These are phyloP conservation scores for Paxillus involutus DNA, from an alignment of 768 basidiomycete species.

Conservation along the genomic window DNA sequence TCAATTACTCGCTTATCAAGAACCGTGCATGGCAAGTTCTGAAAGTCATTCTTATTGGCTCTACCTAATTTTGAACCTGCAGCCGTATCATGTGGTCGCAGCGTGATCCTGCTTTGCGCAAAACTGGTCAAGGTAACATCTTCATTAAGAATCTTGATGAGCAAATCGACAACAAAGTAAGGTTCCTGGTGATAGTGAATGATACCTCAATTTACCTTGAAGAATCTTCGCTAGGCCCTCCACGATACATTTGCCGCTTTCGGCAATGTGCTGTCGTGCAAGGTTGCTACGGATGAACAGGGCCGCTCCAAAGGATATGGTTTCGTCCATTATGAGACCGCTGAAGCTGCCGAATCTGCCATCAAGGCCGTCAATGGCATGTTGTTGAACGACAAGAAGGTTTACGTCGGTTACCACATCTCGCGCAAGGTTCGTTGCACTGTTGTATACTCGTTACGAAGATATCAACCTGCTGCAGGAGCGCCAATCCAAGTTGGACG, in stretches of 20 bases:
- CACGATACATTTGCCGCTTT: slow-evolving; percentile 99
- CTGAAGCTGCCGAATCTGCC: slow-evolving; percentile 91
- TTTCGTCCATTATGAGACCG: slow-evolving; percentile 98
- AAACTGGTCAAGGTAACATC: slow-evolving; percentile 99
- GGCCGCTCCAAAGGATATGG: slow-evolving; percentile 97
- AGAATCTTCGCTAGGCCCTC: slow-evolving; percentile 63
- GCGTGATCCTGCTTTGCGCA: slow-evolving; percentile 98
- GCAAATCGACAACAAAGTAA: slow-evolving; percentile 94
- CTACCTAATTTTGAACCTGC: slow-evolving; percentile 4
- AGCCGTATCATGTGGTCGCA: slow-evolving; percentile 99
- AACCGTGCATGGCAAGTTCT: slow-evolving; percentile 85
- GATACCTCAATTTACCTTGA: background rate
- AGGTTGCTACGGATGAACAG: slow-evolving; percentile 95
- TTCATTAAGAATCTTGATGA: slow-evolving; percentile 99
- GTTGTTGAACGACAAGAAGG: slow-evolving; percentile 99
- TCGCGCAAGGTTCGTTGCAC: slow-evolving; percentile 76
- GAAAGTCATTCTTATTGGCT: background rate
- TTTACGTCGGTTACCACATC: slow-evolving; percentile 96
- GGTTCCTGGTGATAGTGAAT: background rate
- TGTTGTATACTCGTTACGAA: too few species aligned
- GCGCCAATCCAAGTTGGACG: slow-evolving; percentile 97
- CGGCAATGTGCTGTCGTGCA: slow-evolving; percentile 98
- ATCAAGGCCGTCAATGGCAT: slow-evolving; percentile 99
- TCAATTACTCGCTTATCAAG: slow-evolving; percentile 99
- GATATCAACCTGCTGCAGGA: slow-evolving; percentile 51